phyloP scores from a whole-genome alignment of 2,329 filamentous ascomycete species.

The Penicillium palitans region DNA sequence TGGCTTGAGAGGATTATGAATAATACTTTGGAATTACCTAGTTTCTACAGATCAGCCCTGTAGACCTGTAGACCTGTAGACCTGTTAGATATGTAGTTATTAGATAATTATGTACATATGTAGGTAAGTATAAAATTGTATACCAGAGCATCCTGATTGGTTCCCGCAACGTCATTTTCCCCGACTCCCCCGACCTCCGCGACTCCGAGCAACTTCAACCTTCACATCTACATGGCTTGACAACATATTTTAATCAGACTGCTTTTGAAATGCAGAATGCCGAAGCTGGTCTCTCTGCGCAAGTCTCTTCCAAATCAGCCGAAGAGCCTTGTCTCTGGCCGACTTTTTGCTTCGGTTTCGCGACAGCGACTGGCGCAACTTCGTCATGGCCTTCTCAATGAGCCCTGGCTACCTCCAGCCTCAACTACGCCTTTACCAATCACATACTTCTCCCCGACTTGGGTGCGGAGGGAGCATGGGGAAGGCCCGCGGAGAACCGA shows the following conservation, averaged over 20 bases:
- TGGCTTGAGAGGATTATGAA: conserved; percentile 28
- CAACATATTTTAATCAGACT: conserved; percentile 5
- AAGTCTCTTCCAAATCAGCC: conserved; percentile 12
- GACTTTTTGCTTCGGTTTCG: conserved; percentile 31
- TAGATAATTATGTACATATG: too few species aligned
- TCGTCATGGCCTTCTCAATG: conserved; percentile 37
- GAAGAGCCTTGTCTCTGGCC: conserved; percentile 16
- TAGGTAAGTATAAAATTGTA: neutral
- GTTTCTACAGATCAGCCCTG: neutral
- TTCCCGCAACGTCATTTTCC: conserved; percentile 5
- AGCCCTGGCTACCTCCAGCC: conserved; percentile 35
- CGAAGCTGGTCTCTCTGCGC: conserved; percentile 26
- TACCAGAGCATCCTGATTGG: conserved; percentile 19
- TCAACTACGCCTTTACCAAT: conserved; percentile 17
- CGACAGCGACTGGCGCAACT: conserved; percentile 38
- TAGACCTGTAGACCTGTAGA: neutral
- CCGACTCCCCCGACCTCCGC: conserved; percentile 9
- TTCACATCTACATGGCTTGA: conserved; percentile 18
- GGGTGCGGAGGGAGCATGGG: conserved; percentile 23
- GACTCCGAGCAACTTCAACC: conserved; percentile 8
- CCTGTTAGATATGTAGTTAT: too few species aligned
- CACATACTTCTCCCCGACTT: conserved; percentile 30
- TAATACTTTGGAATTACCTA: neutral
- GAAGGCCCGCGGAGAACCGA: conserved; percentile 32
- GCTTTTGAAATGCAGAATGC: conserved; percentile 27